A percentile compares a stretch with the other conserved stretches of the same genome.
Conservation (phyloP, 2,329 filamentous ascomycete genomes). For the Cladophialophora exuberans region DNA sequence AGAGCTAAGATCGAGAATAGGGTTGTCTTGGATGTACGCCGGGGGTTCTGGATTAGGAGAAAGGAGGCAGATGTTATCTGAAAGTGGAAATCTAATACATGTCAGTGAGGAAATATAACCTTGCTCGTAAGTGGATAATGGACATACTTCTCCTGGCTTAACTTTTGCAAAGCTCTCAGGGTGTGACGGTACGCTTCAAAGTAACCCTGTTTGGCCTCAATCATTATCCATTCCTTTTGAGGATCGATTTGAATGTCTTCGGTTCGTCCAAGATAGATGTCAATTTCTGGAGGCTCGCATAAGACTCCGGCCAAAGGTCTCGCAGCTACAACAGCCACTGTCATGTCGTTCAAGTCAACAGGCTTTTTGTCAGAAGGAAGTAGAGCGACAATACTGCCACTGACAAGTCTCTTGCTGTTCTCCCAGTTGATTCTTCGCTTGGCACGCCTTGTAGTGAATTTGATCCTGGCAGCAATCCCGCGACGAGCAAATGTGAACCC, state of each 20-base stretch:
- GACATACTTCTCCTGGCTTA: constrained; percentile 55
- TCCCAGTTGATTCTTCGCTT: constrained; percentile 70
- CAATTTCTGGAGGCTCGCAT: constrained; percentile 70
- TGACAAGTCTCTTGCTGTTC: constrained; percentile 61
- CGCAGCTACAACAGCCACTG: constrained; percentile 73
- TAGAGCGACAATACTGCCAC: constrained; percentile 59
- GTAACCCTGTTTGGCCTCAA: constrained; percentile 74
- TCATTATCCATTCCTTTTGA: constrained; percentile 71
- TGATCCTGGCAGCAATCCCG: constrained; percentile 68
- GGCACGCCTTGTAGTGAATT: constrained; percentile 70
- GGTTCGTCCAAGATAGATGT: constrained; percentile 69
- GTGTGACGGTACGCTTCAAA: constrained; percentile 77
- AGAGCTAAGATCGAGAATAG: constrained; percentile 52
- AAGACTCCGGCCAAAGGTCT: constrained; percentile 66
- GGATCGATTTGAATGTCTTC: constrained; percentile 71
- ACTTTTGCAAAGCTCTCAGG: constrained; percentile 71
- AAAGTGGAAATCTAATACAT: constrained; percentile 47
- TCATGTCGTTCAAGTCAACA: constrained; percentile 56
- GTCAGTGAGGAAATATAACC: constrained; percentile 17
- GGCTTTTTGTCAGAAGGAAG: constrained; percentile 64
- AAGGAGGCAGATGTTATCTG: constrained; percentile 47
- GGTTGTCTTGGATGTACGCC: constrained; percentile 54
- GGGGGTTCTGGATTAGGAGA: constrained; percentile 51
- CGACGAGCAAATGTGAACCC: constrained; percentile 66
- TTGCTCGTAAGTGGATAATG: constrained; percentile 2